A percentile compares a stretch with the other conserved stretches of the same genome.
Evolutionary conservation across 1,284 basidiomycete genomes (phyloP).

Genomic region (Ganoderma sp.): DNA sequence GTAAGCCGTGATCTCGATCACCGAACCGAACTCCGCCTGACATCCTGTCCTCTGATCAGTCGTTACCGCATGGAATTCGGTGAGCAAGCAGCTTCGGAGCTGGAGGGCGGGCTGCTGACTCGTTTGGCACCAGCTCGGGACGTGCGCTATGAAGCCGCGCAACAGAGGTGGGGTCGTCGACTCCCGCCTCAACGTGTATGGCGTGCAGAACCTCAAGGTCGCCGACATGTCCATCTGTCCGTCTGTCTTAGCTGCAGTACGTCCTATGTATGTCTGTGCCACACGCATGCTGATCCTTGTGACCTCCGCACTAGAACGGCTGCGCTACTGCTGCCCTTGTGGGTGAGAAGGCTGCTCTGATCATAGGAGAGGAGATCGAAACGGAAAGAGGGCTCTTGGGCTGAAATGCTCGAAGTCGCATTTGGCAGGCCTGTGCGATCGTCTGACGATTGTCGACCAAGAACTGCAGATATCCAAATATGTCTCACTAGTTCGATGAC

Average conservation of each 20-base stretch:
- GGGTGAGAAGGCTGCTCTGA: slow-evolving; percentile 55
- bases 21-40: background rate
- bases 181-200: slow-evolving; percentile 65
- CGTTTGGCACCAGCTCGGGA: slow-evolving; percentile 52
- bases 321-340: slow-evolving; percentile 56
- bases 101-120: background rate
- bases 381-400: background rate
- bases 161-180: slow-evolving; percentile 67
- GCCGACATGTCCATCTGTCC: slow-evolving; percentile 55
- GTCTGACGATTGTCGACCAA: too few relatives aligned
- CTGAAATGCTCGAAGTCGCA: too few relatives aligned
- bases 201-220: slow-evolving; percentile 62
- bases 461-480: too few relatives aligned
- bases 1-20: slow-evolving; percentile 30
- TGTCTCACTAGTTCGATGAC: too few relatives aligned
- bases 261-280: background rate
- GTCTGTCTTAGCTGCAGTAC: slow-evolving; percentile 24
- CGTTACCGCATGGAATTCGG: slow-evolving; percentile 56
- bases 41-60: background rate
- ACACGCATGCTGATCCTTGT: background rate
- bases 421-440: too few relatives aligned
- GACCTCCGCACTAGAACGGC: slow-evolving; percentile 45
- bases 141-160: slow-evolving; percentile 70
- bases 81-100: slow-evolving; percentile 29
- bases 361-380: slow-evolving; percentile 48